A percentile compares a stretch with the other conserved stretches of the same genome.
Evolutionary conservation across 768 basidiomycete species (phyloP).

Genomic region (Sarcodon aspratus): DNA sequence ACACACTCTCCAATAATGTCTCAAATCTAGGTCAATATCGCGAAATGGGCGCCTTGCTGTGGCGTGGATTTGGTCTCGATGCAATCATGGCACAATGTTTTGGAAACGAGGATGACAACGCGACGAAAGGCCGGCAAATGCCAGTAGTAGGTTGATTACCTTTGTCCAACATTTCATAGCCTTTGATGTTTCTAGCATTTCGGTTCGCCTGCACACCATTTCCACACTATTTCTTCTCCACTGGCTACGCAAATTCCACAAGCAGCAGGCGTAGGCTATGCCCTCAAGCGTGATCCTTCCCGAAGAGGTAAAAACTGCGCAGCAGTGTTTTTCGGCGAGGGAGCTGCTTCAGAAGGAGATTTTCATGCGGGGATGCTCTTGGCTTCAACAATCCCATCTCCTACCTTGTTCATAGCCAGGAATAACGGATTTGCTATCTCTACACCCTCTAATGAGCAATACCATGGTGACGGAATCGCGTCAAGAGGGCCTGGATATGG

Average conservation of each 20-base stretch:
- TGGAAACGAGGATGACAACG: constrained; percentile 70
- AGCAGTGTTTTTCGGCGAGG: constrained; percentile 88
- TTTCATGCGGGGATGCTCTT: constrained; percentile 87
- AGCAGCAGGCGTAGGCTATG: constrained; percentile 88
- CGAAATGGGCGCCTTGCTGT: constrained; percentile 84
- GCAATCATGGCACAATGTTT: constrained; percentile 89
- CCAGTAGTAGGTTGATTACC: constrained; percentile 52
- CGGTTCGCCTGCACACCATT: constrained; percentile 74
- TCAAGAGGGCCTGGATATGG: constrained; percentile 88
- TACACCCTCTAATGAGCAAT: constrained; percentile 84
- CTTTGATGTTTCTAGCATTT: constrained; percentile 47
- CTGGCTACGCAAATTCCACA: constrained; percentile 92
- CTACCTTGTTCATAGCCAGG: constrained; percentile 62
- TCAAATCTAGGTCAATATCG: constrained; percentile 68
- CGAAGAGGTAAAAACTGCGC: constrained; percentile 67
- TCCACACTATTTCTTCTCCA: constrained; percentile 90
- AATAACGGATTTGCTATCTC: constrained; percentile 95
- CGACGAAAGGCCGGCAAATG: constrained; percentile 87
- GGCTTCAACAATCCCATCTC: constrained; percentile 59
- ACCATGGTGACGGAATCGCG: constrained; percentile 87
- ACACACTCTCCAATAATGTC: not conserved
- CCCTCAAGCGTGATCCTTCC: constrained; percentile 66
- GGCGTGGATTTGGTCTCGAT: constrained; percentile 74
- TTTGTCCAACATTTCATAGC: constrained; percentile 1
- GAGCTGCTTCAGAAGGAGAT: constrained; percentile 90